Base-by-base conservation (phyloP, 2,329 filamentous ascomycete genomes). In the Fonsecaea nubica region DNA sequence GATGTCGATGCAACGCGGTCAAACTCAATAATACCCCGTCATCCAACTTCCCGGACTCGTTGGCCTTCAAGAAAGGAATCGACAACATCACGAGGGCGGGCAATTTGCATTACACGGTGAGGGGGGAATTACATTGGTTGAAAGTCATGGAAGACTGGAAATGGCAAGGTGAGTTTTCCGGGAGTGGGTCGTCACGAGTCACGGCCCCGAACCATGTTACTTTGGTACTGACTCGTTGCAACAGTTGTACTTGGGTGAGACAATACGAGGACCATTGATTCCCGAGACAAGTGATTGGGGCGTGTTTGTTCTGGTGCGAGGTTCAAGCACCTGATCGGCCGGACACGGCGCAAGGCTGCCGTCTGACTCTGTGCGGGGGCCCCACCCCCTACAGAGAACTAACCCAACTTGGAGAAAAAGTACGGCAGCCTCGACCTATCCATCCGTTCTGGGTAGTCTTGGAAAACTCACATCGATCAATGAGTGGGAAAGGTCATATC, bases 71-170 rank as follows among this genome's bases (percentile, higher is more conserved):
- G 30, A 66, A 66, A 21, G 64, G 59, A 8, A 45, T 66, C 8
- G 64, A 66, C 48, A 38, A 38, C 21, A 13, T 66, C n/a, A 66
- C 59, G 70, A 77, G 81, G 66, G 78, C 80, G 42, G 80, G 86
- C 68, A 84, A 88, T 66, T 80, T 80, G 62, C 85, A 88, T 54
- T 83, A 86, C 72, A 89, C 87, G 1, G 86, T 90, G 13, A 83
- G 85, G 67, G 88, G 89, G 1, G 81, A 81, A 53, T 77, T 89
- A 72, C 89, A 91, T 76, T 90, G 89, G 89, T 80, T 89, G 7
- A 86, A 87, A 48, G 87, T 91, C 40, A 90, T 90, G 89, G 85
- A 85, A 70, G 88, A 90, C 71, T 90, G 87, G 87, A 80, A 82
- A 15, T 90, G 88, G 88, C 87, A 90, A 82, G 84, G 88, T 89